Evolutionary conservation across 2,329 filamentous ascomycete genomes (phyloP).

Genomic region (Eutypella sp.): DNA sequence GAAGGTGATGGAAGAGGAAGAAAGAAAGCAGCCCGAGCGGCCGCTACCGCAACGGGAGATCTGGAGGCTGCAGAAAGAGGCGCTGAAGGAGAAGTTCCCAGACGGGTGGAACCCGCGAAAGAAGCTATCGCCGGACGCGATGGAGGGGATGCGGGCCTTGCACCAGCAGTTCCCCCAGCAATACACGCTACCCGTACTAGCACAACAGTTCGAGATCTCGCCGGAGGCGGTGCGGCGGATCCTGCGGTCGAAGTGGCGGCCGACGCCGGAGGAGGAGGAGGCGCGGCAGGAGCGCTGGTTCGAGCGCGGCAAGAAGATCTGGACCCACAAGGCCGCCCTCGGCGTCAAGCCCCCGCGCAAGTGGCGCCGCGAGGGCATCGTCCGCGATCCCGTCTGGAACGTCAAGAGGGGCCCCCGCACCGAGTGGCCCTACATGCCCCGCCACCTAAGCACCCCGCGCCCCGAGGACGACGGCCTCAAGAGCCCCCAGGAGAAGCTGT

Average conservation of each 20-base stretch:
- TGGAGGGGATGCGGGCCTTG: conserved; percentile 83
- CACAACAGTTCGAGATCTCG: conserved; percentile 78
- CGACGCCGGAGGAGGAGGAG: conserved; percentile 51
- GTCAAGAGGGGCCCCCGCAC: conserved; percentile 23
- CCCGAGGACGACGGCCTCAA: too few relatives aligned
- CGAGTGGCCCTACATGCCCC: conserved; percentile 23
- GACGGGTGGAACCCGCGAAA: conserved; percentile 80
- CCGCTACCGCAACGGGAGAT: too few relatives aligned
- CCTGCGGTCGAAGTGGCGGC: conserved; percentile 71
- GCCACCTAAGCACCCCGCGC: too few relatives aligned
- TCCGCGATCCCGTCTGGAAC: conserved; percentile 39
- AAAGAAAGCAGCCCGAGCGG: conserved; percentile 36
- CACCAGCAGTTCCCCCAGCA: conserved; percentile 70
- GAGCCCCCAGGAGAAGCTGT: too few relatives aligned
- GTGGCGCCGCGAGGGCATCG: conserved; percentile 54
- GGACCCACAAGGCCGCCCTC: conserved; percentile 54
- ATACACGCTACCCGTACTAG: conserved; percentile 70
- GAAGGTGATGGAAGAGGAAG: conserved; percentile 11
- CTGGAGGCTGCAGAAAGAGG: conserved; percentile 78
- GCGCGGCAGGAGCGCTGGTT: conserved; percentile 58
- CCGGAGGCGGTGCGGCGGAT: conserved; percentile 84
- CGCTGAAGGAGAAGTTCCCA: conserved; percentile 72
- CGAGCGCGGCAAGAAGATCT: conserved; percentile 54
- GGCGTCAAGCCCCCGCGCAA: conserved; percentile 56
- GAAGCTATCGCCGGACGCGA: conserved; percentile 82